phyloP scores from a whole-genome alignment of 2,329 filamentous ascomycete genomes.

The Colletotrichum sp. region DNA sequence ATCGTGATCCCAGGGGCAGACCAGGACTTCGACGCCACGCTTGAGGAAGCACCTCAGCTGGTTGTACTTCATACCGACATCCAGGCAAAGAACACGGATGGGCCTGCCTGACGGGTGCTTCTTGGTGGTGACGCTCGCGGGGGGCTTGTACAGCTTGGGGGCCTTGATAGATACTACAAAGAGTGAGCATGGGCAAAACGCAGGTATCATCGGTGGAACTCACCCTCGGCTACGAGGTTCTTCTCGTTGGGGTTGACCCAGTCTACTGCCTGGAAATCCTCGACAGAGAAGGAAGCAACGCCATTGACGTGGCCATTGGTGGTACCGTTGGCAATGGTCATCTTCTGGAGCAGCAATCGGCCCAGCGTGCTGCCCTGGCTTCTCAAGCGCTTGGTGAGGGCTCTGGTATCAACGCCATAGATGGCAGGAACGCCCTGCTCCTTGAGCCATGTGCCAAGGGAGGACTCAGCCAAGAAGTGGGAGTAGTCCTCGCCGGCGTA shows the following conservation, averaged over 20 bases:
- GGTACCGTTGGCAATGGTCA: conserved; percentile 46
- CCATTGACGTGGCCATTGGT: conserved; percentile 34
- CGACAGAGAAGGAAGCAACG: conserved; percentile 25
- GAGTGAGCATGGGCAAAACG: conserved; percentile 39
- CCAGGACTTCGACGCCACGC: conserved; percentile 90
- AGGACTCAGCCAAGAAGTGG: conserved; percentile 89
- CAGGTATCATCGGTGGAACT: conserved; percentile 42
- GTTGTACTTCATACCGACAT: conserved; percentile 98
- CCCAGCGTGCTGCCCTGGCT: conserved; percentile 97
- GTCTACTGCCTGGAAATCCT: conserved; percentile 76
- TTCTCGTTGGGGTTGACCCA: conserved; percentile 92
- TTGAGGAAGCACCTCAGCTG: conserved; percentile 92
- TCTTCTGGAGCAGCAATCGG: conserved; percentile 78
- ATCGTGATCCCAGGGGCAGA: conserved; percentile 96
- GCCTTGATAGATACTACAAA: conserved; percentile 82
- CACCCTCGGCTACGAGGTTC: conserved; percentile 94
- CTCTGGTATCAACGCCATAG: conserved; percentile 92
- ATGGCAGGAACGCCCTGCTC: conserved; percentile 94
- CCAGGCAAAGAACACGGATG: conserved; percentile 87
- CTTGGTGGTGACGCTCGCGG: conserved; percentile 66
- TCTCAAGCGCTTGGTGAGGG: conserved; percentile 91
- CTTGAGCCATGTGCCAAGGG: conserved; percentile 93
- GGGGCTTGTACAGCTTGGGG: conserved; percentile 84
- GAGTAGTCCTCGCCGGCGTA: conserved; percentile 96
- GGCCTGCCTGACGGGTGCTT: conserved; percentile 88